Evolutionary conservation across 2,329 filamentous ascomycete genomes (phyloP).

Genomic region (Chaetomiaceae sp.): DNA sequence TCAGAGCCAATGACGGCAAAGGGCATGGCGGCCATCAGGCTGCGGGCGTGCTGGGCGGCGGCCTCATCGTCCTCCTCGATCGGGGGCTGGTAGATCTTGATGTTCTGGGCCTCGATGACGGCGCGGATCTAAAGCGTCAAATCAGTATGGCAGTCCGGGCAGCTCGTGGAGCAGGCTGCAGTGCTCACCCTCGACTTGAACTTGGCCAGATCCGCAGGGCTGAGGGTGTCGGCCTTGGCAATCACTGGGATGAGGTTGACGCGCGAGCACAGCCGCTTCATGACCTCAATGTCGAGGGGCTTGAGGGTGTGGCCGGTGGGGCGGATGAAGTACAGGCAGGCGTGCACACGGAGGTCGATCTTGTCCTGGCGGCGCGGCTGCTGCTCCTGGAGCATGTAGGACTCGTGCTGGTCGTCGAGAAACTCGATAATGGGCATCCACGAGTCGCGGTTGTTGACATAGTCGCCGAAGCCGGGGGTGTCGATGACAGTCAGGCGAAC

Average conservation of each 20-base stretch:
- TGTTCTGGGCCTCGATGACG: slow-evolving; percentile 96
- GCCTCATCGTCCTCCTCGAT: slow-evolving; percentile 98
- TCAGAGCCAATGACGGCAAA: slow-evolving; percentile 98
- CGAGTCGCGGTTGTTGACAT: slow-evolving; percentile 99
- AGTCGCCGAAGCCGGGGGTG: slow-evolving; percentile 98
- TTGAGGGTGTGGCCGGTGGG: slow-evolving; percentile 98
- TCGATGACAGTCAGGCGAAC: slow-evolving; percentile 98
- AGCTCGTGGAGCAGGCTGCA: neutral
- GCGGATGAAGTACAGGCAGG: slow-evolving; percentile 98
- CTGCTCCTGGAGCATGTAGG: slow-evolving; percentile 99
- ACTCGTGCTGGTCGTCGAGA: slow-evolving; percentile 99
- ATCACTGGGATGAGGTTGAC: slow-evolving; percentile 98
- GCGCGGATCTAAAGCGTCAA: slow-evolving; percentile 66
- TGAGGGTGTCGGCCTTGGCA: slow-evolving; percentile 97
- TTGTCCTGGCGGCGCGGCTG: slow-evolving; percentile 97
- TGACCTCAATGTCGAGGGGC: slow-evolving; percentile 98
- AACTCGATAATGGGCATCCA: slow-evolving; percentile 99
- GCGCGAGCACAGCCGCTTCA: slow-evolving; percentile 97
- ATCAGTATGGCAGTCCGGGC: slow-evolving; percentile 28
- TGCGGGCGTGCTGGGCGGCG: slow-evolving; percentile 89
- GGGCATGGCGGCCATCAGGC: slow-evolving; percentile 93
- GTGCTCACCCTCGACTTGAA: slow-evolving; percentile 88
- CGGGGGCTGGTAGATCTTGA: slow-evolving; percentile 98
- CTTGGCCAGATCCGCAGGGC: slow-evolving; percentile 80
- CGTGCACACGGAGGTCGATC: slow-evolving; percentile 97